Evolutionary conservation across 306 rosid genomes (phyloP).

Genomic region (Pueraria montana): DNA sequence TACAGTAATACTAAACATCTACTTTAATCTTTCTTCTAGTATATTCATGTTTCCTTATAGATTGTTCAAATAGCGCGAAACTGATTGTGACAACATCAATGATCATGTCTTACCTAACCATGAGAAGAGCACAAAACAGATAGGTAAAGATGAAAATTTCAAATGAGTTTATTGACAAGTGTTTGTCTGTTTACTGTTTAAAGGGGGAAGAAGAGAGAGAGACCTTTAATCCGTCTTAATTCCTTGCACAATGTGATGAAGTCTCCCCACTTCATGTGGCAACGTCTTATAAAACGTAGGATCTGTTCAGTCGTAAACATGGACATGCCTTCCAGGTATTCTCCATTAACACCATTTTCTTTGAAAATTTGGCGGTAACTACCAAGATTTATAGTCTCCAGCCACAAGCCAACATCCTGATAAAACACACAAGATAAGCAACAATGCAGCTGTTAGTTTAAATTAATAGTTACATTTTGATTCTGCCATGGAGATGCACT

Average conservation of each 20-base stretch:
- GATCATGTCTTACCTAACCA: constrained; percentile 26
- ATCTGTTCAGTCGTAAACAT: constrained; percentile 99
- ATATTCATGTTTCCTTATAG: constrained; percentile 22
- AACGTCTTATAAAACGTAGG: constrained; percentile 96
- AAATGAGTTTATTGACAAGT: constrained; percentile 33
- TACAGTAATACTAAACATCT: background rate
- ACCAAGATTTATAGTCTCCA: constrained; percentile 96
- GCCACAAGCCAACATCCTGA: constrained; percentile 99
- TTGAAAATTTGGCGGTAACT: constrained; percentile 86
- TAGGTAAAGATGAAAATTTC: background rate
- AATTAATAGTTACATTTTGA: constrained; percentile 20
- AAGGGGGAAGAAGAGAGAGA: constrained; percentile 25
- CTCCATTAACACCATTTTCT: constrained; percentile 98
- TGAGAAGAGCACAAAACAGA: constrained; percentile 16
- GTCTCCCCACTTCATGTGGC: constrained; percentile 99
- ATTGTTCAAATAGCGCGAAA: constrained; percentile 33
- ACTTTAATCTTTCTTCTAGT: constrained; percentile 9
- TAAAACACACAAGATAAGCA: constrained; percentile 39
- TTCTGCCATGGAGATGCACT: constrained; percentile 22
- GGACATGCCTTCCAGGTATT: constrained; percentile 98
- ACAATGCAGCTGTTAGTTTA: background rate
- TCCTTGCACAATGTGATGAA: constrained; percentile 97
- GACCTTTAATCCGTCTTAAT: constrained; percentile 97
- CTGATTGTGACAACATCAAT: constrained; percentile 16
- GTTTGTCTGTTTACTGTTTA: constrained; percentile 25